Base-by-base conservation (phyloP, 2,329 filamentous ascomycete genomes). In the Fonsecaea nubica region DNA sequence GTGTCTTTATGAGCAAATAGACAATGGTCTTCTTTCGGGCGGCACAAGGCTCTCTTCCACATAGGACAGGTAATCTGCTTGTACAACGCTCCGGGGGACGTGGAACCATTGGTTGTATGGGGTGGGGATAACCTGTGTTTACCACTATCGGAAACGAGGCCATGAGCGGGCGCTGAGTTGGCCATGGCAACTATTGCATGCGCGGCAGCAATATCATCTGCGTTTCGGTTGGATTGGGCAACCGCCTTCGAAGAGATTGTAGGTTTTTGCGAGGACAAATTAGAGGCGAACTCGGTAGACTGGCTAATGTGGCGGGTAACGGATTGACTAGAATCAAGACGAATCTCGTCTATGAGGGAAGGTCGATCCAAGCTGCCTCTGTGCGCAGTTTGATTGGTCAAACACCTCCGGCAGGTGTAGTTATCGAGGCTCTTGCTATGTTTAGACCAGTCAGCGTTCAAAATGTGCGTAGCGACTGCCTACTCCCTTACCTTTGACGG, bases 361-460 rank as follows among this genome's bases (percentile, higher is more conserved):
- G 25, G 13, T 18, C 40, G 18, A 58, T 57, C 45, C 4, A 38
- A 10, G 45, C 45, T 53, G 54, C 21, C 42, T 33, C 42, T 45
- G 21, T 36, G 4, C n/a, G 30, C 32, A 53, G 25, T 48, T 21
- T 30, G 33, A 9, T 55, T 50, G 15, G 52, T 62, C 13, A 69
- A 25, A 55, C 71, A 72, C 40, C 58, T 45, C 12, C 67, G 64
- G 30, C 71, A 71, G 15, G 70, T 55, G 56, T 71, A 72, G n/a
- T 62, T 42, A 3, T 66, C 57, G 2, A 36, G n/a, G 12, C n/a
- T 52, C 6, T 52, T 50, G 42, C 65, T 71, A 13, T 25, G 12
- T 30, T 12, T 12, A 33, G 36, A 15, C 33, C 9, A 52, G 45
- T 67, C 30, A 67, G 62, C 21, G 35, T 58, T 7, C 32, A 13